A percentile compares a stretch with the other conserved stretches of the same genome.
Conservation (phyloP, 139 green algal genomes). For the Choricystis sp. region DNA sequence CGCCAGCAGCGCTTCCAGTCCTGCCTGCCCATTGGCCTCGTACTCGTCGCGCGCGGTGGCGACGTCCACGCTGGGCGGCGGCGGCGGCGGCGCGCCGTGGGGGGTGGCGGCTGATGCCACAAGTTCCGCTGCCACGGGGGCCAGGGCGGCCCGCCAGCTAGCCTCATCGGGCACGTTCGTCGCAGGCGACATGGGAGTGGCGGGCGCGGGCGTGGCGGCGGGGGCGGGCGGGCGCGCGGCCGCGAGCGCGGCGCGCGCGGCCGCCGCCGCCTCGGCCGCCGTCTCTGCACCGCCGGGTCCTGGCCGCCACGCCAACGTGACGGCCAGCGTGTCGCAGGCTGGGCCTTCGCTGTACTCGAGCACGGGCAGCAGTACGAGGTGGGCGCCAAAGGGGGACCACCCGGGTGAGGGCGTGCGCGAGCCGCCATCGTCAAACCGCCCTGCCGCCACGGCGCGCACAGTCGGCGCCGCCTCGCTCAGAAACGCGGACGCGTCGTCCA, state of each 20-base stretch:
- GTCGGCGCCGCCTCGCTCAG: constrained; percentile 27
- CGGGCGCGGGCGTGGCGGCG: not conserved
- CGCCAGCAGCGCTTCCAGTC: constrained; percentile 48
- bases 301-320: constrained; percentile 57
- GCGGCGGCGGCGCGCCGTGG: not conserved
- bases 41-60: constrained; percentile 48
- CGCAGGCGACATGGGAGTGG: not conserved
- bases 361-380: constrained; percentile 60
- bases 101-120: not conserved
- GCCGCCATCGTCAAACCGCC: constrained; percentile 31
- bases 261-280: constrained; percentile 12
- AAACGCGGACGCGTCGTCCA: constrained; percentile 49
- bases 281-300: constrained; percentile 8
- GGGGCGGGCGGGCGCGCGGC: not conserved
- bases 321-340: constrained; percentile 27
- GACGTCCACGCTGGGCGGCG: constrained; percentile 15
- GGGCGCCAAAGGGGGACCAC: constrained; percentile 56
- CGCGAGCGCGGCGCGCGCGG: constrained; percentile 10
- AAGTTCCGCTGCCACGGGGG: constrained; percentile 6
- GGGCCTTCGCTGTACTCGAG: constrained; percentile 48
- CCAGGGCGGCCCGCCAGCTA: constrained; percentile 9
- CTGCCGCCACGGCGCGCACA: constrained; percentile 60
- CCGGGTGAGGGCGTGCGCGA: constrained; percentile 17
- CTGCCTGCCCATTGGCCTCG: constrained; percentile 42
- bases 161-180: constrained; percentile 4